Evolutionary conservation across 805 yeast genomes (phyloP).

Genomic region (Spathaspora sp.): DNA sequence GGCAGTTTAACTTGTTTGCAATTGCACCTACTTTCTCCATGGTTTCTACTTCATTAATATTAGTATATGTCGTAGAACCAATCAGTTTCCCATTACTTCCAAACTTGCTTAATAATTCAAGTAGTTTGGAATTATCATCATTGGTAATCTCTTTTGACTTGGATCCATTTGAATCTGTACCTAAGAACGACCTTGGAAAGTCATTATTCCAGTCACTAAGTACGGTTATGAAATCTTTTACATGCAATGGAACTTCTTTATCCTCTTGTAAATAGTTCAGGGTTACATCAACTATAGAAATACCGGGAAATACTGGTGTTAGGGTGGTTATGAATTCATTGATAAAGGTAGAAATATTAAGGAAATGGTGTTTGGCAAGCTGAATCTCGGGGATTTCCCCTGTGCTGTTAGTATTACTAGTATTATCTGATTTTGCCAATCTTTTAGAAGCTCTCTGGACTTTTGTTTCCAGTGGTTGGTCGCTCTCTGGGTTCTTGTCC

Average conservation of each 20-base stretch:
- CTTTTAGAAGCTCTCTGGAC: constrained; percentile 29
- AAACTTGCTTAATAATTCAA: constrained; percentile 34
- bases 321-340: constrained; percentile 11
- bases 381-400: constrained; percentile 19
- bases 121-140: constrained; percentile 27
- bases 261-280: constrained; percentile 11
- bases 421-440: constrained; percentile 21
- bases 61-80: not conserved
- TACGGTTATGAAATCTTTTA: constrained; percentile 19
- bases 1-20: constrained; percentile 10
- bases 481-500: constrained; percentile 4
- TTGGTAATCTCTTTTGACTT: constrained; percentile 12
- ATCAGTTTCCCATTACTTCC: constrained; percentile 12
- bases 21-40: constrained; percentile 11
- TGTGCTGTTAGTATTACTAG: constrained; percentile 3
- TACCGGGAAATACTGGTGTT: constrained; percentile 9
- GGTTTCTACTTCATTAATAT: constrained; percentile 11
- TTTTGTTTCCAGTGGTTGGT: constrained; percentile 30
- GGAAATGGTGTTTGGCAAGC: constrained; percentile 20
- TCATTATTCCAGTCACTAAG: constrained; percentile 25
- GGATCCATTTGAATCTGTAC: not conserved
- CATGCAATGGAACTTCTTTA: constrained; percentile 8
- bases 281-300: constrained; percentile 3
- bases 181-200: not conserved
- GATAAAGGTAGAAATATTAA: constrained; percentile 16